phyloP scores from a whole-genome alignment of 306 rosid genomes.

The Glycyrrhiza uralensis region DNA sequence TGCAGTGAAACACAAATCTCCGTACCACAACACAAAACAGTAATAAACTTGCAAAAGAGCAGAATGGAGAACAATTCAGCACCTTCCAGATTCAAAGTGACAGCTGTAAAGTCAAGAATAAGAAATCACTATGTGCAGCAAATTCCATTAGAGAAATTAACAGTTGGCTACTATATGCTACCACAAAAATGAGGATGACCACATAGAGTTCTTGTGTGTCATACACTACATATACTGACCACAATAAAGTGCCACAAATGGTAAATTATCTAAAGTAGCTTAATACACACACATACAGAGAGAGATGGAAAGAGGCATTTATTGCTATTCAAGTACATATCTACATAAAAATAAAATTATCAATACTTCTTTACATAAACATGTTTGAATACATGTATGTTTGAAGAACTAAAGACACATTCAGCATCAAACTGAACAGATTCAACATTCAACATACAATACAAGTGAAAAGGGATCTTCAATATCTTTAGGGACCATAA shows the following conservation, averaged over 20 bases:
- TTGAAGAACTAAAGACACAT: background rate
- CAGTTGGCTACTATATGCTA: background rate
- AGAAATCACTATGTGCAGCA: conserved; percentile 13
- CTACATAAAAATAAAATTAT: background rate
- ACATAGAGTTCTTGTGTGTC: too few species aligned
- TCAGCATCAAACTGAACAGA: background rate
- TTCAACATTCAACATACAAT: too few species aligned
- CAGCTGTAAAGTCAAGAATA: background rate
- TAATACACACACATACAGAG: background rate
- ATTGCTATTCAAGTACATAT: background rate
- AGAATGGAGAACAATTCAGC: conserved; percentile 11
- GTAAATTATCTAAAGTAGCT: background rate
- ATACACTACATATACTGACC: background rate
- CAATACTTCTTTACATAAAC: background rate
- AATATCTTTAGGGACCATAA: background rate
- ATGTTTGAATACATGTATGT: background rate
- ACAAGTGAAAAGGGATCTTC: background rate
- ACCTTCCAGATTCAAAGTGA: background rate
- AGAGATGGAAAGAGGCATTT: background rate
- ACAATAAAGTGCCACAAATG: background rate
- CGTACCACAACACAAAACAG: background rate
- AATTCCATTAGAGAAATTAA: background rate
- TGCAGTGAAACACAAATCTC: conserved; percentile 15
- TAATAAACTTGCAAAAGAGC: background rate
- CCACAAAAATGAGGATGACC: background rate